Conservation (phyloP, 2,329 filamentous ascomycete genomes). For the Fusarium subtropicale region DNA sequence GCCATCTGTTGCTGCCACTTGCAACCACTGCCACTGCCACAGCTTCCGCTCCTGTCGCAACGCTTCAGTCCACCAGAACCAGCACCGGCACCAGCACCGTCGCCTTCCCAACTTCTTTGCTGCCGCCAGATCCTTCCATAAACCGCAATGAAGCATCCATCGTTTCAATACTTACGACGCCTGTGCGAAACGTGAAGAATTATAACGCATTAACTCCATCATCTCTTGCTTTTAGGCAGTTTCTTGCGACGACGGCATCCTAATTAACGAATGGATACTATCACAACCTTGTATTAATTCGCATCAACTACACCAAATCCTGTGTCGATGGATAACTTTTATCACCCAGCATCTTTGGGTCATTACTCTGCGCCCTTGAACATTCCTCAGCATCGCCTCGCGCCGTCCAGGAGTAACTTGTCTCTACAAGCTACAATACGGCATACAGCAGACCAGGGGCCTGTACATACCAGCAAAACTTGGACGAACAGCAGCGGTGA, state of each 20-base stretch:
- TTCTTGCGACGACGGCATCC: slow-evolving; percentile 33
- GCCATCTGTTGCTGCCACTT: slow-evolving; percentile 20
- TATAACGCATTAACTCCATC: slow-evolving; percentile 15
- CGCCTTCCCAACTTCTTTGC: slow-evolving; percentile 12
- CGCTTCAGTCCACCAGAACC: slow-evolving; percentile 1
- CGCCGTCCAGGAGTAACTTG: slow-evolving; percentile 45
- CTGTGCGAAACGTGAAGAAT: slow-evolving; percentile 40
- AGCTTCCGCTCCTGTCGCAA: slow-evolving; percentile 1
- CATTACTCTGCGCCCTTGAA: slow-evolving; percentile 33
- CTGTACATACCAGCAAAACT: slow-evolving; percentile 61
- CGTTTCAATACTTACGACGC: slow-evolving; percentile 20
- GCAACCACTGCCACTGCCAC: slow-evolving; percentile 32
- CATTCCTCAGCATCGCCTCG: slow-evolving; percentile 28
- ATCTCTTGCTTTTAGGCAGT: slow-evolving; percentile 15
- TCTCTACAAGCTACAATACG: slow-evolving; percentile 47
- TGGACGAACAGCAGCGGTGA: slow-evolving; percentile 70
- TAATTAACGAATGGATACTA: slow-evolving; percentile 7
- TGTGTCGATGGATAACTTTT: slow-evolving; percentile 37
- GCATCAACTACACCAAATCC: slow-evolving; percentile 6
- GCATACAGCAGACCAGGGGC: slow-evolving; percentile 39
- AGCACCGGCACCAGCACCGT: too few species aligned
- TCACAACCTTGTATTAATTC: slow-evolving; percentile 23
- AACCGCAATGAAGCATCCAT: slow-evolving; percentile 41
- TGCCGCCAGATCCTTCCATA: slow-evolving; percentile 8
- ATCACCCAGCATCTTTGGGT: slow-evolving; percentile 16